Base-by-base conservation (phyloP, 768 basidiomycete genomes). In the Lactarius sanguifluus region DNA sequence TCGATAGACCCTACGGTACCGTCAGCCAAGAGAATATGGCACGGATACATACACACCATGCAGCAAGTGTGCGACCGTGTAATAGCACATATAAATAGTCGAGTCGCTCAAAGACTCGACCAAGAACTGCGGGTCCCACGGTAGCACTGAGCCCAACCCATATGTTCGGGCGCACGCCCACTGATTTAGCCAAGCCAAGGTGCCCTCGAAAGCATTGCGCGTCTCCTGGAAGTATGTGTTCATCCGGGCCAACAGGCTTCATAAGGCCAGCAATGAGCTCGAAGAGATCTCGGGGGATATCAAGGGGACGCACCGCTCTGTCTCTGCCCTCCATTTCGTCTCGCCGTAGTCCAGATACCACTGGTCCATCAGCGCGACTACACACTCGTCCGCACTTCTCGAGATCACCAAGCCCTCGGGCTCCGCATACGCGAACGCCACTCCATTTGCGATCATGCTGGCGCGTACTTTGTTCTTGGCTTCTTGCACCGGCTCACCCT, bases 131-230 rank as follows among this genome's bases (percentile, higher is more conserved):
- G 90, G 90, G 74, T 98, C 97, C 96, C 96, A 99, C 2, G 97
- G 97, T 65, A 99, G 80, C 73, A 91, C 90, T 2, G 96, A 94
- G 23, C 97, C 97, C 71, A 99, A 81, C 62, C 97, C 97, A 75
- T 96, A 98, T 6, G 92, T 94, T 45, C 97, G 85, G n/a, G 97
- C 96, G 76, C 97, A 99, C 2, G 97, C 97, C 97, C 97, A 99
- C 77, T 99, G 85, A 73, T 94, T 94, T 79, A 99, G 80, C 97
- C 97, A 99, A 59, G 86, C 90, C 74, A 99, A 80, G 8, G 92
- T 93, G 69, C 87, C 88, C 77, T 97, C 92, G 74, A 98, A 98
- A 2, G 83, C 85, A 78, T 99, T 87, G 36, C 96, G 86, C 1
- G 96, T 98, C 80, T 98, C 97, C n/a, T 81, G 75, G 36, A 87